Conservation (phyloP, 768 basidiomycete genomes). For the Myochromella boudieri region DNA sequence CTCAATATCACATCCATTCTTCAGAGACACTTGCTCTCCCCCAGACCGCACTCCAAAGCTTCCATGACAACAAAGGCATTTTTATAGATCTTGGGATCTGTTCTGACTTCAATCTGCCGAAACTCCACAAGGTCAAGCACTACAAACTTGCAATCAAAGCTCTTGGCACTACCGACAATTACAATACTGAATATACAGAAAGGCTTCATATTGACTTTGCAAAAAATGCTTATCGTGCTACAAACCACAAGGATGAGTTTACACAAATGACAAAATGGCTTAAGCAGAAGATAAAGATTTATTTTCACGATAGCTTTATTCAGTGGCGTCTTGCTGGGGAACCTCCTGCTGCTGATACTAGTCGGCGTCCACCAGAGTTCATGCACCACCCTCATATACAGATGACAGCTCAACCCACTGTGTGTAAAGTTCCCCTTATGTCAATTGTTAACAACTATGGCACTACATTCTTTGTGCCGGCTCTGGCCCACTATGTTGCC, state of each 20-base stretch:
- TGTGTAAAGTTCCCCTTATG: slow-evolving; percentile 21
- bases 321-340: slow-evolving; percentile 19
- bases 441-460: slow-evolving; percentile 22
- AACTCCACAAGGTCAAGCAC: slow-evolving; percentile 37
- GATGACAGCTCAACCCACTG: slow-evolving; percentile 25
- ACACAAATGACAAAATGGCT: slow-evolving; percentile 40
- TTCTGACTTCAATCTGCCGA: slow-evolving; percentile 41
- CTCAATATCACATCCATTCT: slow-evolving; percentile 32
- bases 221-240: too few relatives aligned
- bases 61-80: slow-evolving; percentile 35
- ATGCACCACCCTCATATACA: slow-evolving; percentile 7
- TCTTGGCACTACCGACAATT: slow-evolving; percentile 36
- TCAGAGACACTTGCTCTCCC: slow-evolving; percentile 25
- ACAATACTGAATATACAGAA: slow-evolving; percentile 39
- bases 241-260: slow-evolving; percentile 34
- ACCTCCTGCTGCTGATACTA: slow-evolving; percentile 5
- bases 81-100: slow-evolving; percentile 34
- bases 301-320: slow-evolving; percentile 24
- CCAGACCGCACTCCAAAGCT: slow-evolving; percentile 23
- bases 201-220: slow-evolving; percentile 40
- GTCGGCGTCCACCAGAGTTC: slow-evolving; percentile 12
- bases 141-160: slow-evolving; percentile 28
- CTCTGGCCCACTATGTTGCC: slow-evolving; percentile 26
- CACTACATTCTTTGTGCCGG: slow-evolving; percentile 23
- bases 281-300: slow-evolving; percentile 29